These are phyloP conservation scores for Diospyros lotus DNA, from an alignment of 148 eudicot genomes.

Conservation along the genomic window DNA sequence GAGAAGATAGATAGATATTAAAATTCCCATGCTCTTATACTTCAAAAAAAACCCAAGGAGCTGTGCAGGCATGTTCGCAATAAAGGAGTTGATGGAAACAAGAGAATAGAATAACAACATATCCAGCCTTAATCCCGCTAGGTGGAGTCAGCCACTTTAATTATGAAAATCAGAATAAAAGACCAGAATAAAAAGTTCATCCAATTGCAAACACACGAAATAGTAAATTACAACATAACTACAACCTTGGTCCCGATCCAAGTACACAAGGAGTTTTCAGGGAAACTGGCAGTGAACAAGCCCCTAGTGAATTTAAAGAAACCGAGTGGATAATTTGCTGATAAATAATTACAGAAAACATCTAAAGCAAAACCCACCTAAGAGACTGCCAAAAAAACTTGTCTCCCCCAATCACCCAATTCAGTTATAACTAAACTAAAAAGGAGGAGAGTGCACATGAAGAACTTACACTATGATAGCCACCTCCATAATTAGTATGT, in stretches of 20 bases:
- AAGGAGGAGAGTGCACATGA: no score
- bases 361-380: background rate
- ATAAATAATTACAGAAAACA: background rate
- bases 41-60: no score
- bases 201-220: background rate
- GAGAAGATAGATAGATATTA: no score
- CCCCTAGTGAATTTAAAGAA: background rate
- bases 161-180: background rate
- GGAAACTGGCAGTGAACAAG: background rate
- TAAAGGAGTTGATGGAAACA: no score
- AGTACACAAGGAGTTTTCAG: background rate
- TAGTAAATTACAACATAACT: background rate
- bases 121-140: no score
- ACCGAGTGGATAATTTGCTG: background rate
- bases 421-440: no score
- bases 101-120: no score
- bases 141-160: no score
- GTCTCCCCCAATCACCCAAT: no score
- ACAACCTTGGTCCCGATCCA: background rate
- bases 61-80: no score
- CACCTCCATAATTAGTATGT: constrained; percentile 81
- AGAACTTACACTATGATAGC: constrained; percentile 72
- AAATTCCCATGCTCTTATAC: no score
- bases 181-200: background rate
- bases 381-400: background rate